Conservation (phyloP, 1,284 basidiomycete genomes). For the Ceratobasidium sp. region DNA sequence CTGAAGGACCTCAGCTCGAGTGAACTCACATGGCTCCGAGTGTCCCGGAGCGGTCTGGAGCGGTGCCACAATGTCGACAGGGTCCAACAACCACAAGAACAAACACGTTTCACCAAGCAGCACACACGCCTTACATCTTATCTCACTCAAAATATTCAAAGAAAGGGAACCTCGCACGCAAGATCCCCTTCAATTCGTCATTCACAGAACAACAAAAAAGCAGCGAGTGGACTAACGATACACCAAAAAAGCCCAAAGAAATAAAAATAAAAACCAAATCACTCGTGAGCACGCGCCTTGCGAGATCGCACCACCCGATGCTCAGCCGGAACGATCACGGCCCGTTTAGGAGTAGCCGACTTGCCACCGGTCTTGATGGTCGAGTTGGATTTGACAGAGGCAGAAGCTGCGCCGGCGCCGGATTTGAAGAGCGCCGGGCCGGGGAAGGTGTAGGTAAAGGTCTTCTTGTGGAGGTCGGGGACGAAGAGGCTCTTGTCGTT, state of each 20-base stretch:
- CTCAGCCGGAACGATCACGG: slow-evolving; percentile 19
- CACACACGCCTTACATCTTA: too few species aligned
- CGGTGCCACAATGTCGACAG: too few species aligned
- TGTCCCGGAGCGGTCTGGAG: too few species aligned
- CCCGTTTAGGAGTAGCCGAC: slow-evolving; percentile 17
- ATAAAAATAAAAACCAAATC: slow-evolving; percentile 6
- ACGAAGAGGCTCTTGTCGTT: slow-evolving; percentile 47
- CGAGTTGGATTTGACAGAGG: not conserved
- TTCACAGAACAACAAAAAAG: slow-evolving; percentile 40
- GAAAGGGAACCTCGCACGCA: slow-evolving; percentile 28
- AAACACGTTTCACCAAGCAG: too few species aligned
- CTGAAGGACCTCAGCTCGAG: too few species aligned
- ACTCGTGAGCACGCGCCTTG: slow-evolving; percentile 6
- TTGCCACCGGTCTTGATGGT: not conserved
- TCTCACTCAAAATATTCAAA: too few species aligned
- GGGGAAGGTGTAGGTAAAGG: slow-evolving; percentile 47
- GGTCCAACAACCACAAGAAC: too few species aligned
- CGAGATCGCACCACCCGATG: slow-evolving; percentile 16
- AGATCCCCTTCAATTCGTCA: slow-evolving; percentile 3
- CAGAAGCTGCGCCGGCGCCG: not conserved
- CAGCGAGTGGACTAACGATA: slow-evolving; percentile 8
- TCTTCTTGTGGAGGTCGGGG: slow-evolving; percentile 33
- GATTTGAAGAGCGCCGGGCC: slow-evolving; percentile 45
- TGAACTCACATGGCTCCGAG: too few species aligned
- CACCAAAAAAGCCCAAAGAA: slow-evolving; percentile 3